These are phyloP conservation scores for Piloderma croceum DNA, from an alignment of 768 basidiomycete species.

Conservation along the genomic window DNA sequence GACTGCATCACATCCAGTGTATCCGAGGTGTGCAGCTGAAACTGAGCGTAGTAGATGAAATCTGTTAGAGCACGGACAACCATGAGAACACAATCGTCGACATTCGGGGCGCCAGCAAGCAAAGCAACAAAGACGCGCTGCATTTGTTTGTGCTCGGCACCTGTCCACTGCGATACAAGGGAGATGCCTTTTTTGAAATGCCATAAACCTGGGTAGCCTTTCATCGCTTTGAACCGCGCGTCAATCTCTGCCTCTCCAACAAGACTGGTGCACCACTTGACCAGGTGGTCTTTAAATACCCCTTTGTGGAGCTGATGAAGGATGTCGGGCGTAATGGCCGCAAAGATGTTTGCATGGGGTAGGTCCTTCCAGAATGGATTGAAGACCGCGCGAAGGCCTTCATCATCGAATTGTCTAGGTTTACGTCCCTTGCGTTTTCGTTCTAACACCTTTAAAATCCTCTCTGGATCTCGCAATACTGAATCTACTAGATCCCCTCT, in stretches of 20 bases:
- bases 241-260: constrained; percentile 23
- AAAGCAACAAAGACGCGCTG: constrained; percentile 28
- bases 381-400: constrained; percentile 4
- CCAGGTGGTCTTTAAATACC: constrained; percentile 39
- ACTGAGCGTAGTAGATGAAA: constrained; percentile 28
- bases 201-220: constrained; percentile 18
- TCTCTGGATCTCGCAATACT: constrained; percentile 3
- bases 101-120: constrained; percentile 20
- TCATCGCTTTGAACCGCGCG: constrained; percentile 11
- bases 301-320: constrained; percentile 48
- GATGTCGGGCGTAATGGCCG: constrained; percentile 32
- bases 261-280: constrained; percentile 27
- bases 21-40: constrained; percentile 20
- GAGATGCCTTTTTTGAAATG: constrained; percentile 42
- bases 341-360: constrained; percentile 36
- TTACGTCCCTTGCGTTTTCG: background rate
- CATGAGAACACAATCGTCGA: constrained; percentile 15
- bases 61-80: constrained; percentile 26
- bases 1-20: constrained; percentile 22
- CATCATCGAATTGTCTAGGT: background rate
- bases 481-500: constrained; percentile 13
- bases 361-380: constrained; percentile 38
- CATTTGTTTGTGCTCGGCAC: constrained; percentile 36
- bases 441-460: background rate
- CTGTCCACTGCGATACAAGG: constrained; percentile 36